A percentile compares a stretch with the other conserved stretches of the same genome.
Evolutionary conservation across 129 eudicot species (phyloP).

Genomic region (Apium graveolens): DNA sequence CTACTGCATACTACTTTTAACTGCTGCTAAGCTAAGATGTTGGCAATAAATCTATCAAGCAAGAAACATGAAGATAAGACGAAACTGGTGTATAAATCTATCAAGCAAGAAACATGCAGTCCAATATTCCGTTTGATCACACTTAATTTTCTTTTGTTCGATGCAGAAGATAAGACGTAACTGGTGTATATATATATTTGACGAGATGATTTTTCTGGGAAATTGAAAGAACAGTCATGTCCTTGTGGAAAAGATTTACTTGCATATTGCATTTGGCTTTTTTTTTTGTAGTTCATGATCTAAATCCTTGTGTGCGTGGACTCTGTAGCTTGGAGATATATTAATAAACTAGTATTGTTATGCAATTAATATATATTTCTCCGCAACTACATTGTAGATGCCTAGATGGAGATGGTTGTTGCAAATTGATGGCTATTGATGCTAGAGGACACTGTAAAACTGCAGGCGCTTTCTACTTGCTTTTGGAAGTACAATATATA

Average conservation of each 20-base stretch:
- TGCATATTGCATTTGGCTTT: neutral
- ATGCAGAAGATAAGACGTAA: too few species aligned
- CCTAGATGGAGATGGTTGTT: slow-evolving; percentile 50
- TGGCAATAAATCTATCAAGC: too few species aligned
- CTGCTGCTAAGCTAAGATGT: neutral
- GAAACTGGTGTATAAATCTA: too few species aligned
- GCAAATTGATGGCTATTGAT: slow-evolving; percentile 21
- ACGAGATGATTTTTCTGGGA: too few species aligned
- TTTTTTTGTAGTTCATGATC: neutral
- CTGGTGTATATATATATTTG: too few species aligned
- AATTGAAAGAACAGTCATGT: too few species aligned
- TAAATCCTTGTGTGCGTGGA: neutral
- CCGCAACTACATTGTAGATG: slow-evolving; percentile 44
- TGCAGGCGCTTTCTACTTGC: neutral
- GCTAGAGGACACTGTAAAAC: slow-evolving; percentile 1
- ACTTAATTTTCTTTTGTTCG: too few species aligned
- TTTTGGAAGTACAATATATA: neutral
- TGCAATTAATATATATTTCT: neutral
- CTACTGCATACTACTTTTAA: neutral
- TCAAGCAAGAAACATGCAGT: too few species aligned
- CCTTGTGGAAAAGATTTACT: neutral
- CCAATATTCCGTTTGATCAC: too few species aligned
- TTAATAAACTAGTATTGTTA: too few species aligned
- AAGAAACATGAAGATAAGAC: neutral
- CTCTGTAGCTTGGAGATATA: too few species aligned